Percentiles rank a stretch among this genome's conserved stretches.
Evolutionary conservation across 306 rosid genomes (phyloP).

Genomic region (Cicer arietinum): DNA sequence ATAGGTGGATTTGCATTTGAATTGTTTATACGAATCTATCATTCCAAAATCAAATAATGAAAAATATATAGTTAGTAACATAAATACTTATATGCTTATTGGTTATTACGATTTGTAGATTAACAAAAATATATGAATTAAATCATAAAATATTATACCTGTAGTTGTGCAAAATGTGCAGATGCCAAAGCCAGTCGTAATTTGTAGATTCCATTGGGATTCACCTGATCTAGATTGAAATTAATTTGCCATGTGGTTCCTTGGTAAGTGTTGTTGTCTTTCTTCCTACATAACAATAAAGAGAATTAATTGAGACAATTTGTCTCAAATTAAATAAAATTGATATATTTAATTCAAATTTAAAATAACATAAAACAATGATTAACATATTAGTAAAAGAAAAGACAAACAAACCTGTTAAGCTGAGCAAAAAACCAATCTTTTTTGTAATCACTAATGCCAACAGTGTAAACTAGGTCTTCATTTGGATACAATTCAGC

Average conservation of each 20-base stretch:
- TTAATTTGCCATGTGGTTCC: constrained; percentile 81
- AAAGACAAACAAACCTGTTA: constrained; percentile 58
- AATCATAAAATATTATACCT: constrained; percentile 47
- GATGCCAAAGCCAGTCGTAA: constrained; percentile 79
- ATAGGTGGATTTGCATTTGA: constrained; percentile 48
- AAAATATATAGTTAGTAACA: background rate
- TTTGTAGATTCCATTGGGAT: constrained; percentile 49
- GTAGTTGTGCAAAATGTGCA: constrained; percentile 61
- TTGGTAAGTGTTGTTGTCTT: constrained; percentile 57
- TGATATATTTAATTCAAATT: no score
- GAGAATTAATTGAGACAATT: background rate
- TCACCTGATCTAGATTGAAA: constrained; percentile 59
- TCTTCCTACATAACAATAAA: constrained; percentile 53
- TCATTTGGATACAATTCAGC: constrained; percentile 71
- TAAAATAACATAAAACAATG: no score
- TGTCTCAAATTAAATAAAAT: no score
- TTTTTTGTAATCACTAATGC: constrained; percentile 65
- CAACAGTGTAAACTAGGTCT: constrained; percentile 75
- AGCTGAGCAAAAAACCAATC: constrained; percentile 96
- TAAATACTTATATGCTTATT: background rate
- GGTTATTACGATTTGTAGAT: background rate
- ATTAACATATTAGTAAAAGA: background rate
- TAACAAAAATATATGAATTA: no score
- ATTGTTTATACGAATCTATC: constrained; percentile 67
- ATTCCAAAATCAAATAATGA: constrained; percentile 15